Evolutionary conservation across 2,329 filamentous ascomycete genomes (phyloP), one percentile per base, ranked within the genome.

Genomic region (Annulohypoxylon truncatum): DNA sequence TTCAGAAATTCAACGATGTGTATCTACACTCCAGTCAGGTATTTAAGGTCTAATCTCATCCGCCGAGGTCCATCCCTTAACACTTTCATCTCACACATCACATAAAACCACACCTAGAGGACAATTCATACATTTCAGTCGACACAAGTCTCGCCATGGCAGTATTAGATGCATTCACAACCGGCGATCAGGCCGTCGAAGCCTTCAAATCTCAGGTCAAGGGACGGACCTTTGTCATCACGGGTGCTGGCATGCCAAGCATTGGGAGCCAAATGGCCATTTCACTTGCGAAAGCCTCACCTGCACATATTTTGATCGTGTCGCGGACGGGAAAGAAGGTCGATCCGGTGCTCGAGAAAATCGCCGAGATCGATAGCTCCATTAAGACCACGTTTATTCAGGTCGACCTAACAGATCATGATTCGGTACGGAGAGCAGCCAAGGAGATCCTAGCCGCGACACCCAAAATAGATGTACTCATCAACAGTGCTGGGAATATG

Each of bases 401-500:
- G 18, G 63, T 73, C 12, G 71, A 75, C 50, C 56, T 71, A 12
- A 68, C 72, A 1, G 71, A 73, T 48, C 69, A 72, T 24, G 68
- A 66, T n/a, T 69, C 70, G 1, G 67, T 75, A 2, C 69, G 66
- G 5, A 46, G 46, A 22, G 70, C 70, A 35, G 70, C 71, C 13
- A 40, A 58, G 13, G 64, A 71, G 15, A 71, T 74, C 48, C 48
- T 69, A 10, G 62, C 60, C 1, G 62, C 65, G 2, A 55, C 65
- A 18, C 64, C 66, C 15, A 71, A 68, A 46, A 72, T 73, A 48
- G 64, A 74, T 26, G 68, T 74, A 1, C 61, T 76, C 1, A 64
- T 74, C 26, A 71, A 75, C 51, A 72, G 66, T 8, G 72, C 70
- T 9, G 72, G 70, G 10, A 61, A 61, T 12, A 74, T 75, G 70